A percentile compares a stretch with the other conserved stretches of the same genome.
Conservation (phyloP, 2,329 filamentous ascomycete species). For the Exophiala oligosperma region DNA sequence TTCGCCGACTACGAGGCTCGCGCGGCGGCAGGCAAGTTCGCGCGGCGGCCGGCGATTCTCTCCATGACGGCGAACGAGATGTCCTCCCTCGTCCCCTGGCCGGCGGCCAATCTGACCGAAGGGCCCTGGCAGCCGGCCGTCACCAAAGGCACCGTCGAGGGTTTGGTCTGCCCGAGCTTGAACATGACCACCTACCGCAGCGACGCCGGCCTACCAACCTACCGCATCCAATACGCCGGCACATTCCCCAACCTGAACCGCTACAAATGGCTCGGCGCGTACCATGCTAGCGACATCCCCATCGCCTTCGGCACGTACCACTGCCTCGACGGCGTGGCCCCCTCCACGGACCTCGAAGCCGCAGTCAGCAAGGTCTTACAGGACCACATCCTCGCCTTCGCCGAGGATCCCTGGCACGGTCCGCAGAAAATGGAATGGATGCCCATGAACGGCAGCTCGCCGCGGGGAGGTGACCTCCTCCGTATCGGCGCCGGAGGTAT, state of each 20-base stretch:
- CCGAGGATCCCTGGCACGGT: slow-evolving; percentile 24
- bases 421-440: slow-evolving; percentile 20
- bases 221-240: slow-evolving; percentile 43
- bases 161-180: not conserved
- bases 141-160: not conserved
- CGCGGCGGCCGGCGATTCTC: slow-evolving; percentile 13
- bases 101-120: slow-evolving; percentile 3
- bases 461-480: slow-evolving; percentile 27
- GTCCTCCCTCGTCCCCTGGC: slow-evolving; percentile 3
- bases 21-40: slow-evolving; percentile 17
- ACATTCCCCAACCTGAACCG: slow-evolving; percentile 44
- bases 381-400: slow-evolving; percentile 31
- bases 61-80: slow-evolving; percentile 25
- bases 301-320: slow-evolving; percentile 29
- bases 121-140: not conserved
- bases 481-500: slow-evolving; percentile 31
- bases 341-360: slow-evolving; percentile 20
- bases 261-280: slow-evolving; percentile 42
- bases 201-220: slow-evolving; percentile 35
- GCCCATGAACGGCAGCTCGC: slow-evolving; percentile 9
- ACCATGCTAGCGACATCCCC: slow-evolving; percentile 21
- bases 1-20: slow-evolving; percentile 32
- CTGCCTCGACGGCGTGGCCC: slow-evolving; percentile 15
- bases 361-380: slow-evolving; percentile 29
- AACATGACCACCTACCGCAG: slow-evolving; percentile 2